Conservation (phyloP, 1,139 yeast genomes). For the Taphrina betulina region DNA sequence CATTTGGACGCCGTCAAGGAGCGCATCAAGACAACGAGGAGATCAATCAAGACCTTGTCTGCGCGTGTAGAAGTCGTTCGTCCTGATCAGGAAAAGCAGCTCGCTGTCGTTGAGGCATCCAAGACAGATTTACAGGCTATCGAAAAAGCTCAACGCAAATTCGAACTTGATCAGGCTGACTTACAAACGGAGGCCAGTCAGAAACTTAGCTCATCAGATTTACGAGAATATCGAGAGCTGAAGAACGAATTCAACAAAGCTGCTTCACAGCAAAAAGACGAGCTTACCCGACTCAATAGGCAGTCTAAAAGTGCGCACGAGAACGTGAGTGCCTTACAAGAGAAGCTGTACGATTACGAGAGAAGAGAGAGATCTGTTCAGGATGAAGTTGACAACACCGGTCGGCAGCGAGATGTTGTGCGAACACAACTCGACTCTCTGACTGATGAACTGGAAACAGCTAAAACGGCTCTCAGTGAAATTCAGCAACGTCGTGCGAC, state of each 20-base stretch:
- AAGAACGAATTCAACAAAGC: constrained; percentile 52
- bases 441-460: constrained; percentile 44
- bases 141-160: constrained; percentile 49
- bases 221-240: constrained; percentile 60
- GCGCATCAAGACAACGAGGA: constrained; percentile 52
- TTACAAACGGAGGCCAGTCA: constrained; percentile 41
- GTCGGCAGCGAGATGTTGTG: constrained; percentile 39
- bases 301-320: constrained; percentile 42
- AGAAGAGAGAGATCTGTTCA: constrained; percentile 38
- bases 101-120: constrained; percentile 47
- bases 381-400: constrained; percentile 45
- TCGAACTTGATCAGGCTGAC: constrained; percentile 49
- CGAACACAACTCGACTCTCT: constrained; percentile 42
- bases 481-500: constrained; percentile 53
- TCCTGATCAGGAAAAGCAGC: constrained; percentile 57
- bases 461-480: constrained; percentile 49
- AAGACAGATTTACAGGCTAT: constrained; percentile 54
- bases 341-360: constrained; percentile 41
- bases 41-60: constrained; percentile 53
- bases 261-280: constrained; percentile 42
- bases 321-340: constrained; percentile 40
- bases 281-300: constrained; percentile 40
- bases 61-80: constrained; percentile 56
- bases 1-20: constrained; percentile 60
- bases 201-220: constrained; percentile 54